A percentile compares a stretch with the other conserved stretches of the same genome.
Conservation (phyloP, 257 asterid species). For the Mitragyna speciosa region DNA sequence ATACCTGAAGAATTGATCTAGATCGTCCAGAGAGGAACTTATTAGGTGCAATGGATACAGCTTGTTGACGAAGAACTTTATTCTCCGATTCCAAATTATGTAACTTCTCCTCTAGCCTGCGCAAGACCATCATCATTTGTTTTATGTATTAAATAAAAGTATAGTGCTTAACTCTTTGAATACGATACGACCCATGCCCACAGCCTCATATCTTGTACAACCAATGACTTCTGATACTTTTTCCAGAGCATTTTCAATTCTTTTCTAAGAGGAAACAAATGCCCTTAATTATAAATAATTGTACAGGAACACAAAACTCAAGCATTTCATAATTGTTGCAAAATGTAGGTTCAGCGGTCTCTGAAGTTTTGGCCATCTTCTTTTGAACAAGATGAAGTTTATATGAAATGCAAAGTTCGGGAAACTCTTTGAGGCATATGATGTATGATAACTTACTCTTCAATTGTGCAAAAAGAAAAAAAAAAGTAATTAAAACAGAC, state of each 20-base stretch:
- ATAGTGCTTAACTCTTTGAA: not conserved
- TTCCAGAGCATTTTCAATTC: not conserved
- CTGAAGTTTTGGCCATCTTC: not conserved
- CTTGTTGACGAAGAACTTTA: constrained; percentile 99
- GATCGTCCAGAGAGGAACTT: constrained; percentile 95
- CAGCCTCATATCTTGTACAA: not conserved
- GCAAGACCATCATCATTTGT: constrained; percentile 8
- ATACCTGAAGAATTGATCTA: constrained; percentile 92
- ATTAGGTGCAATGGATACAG: constrained; percentile 91
- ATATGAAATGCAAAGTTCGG: not conserved
- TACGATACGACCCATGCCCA: not conserved
- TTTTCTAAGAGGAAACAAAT: not conserved
- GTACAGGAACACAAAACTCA: not conserved
- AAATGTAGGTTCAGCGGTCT: not conserved
- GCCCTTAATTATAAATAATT: not conserved
- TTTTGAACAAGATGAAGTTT: not conserved
- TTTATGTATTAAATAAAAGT: not conserved
- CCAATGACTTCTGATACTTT: not conserved
- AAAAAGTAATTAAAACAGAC: not conserved
- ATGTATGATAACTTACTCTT: not conserved
- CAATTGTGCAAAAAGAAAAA: not conserved
- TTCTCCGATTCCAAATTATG: constrained; percentile 86
- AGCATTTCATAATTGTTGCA: not conserved
- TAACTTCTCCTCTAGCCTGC: constrained; percentile 93
- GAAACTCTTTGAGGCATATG: not conserved